Percentiles rank a stretch among this genome's conserved stretches.
Evolutionary conservation across 2,329 filamentous ascomycete genomes (phyloP).

Genomic region (Onygenales sp.): DNA sequence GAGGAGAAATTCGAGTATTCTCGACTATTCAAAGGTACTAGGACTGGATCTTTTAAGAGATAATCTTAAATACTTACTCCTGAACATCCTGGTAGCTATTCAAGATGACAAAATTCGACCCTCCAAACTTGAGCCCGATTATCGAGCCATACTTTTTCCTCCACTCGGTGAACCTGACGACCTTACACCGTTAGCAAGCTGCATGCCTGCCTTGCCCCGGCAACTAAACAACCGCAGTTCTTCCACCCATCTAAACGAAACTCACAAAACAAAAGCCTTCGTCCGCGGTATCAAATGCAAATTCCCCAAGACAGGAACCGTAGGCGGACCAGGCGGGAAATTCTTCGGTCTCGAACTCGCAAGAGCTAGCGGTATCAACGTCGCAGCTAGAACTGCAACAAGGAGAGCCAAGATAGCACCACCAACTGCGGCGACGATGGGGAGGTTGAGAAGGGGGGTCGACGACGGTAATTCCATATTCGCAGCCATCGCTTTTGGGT

Average conservation of each 20-base stretch:
- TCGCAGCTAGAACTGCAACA: not conserved
- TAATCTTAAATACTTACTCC: not conserved
- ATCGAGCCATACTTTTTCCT: constrained; percentile 9
- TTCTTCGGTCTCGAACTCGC: not conserved
- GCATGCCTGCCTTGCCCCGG: not conserved
- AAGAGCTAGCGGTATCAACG: not conserved
- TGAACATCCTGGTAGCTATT: constrained; percentile 8
- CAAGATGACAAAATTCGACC: constrained; percentile 10
- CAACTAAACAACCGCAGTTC: not conserved
- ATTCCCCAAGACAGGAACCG: not conserved
- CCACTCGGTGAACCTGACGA: constrained; percentile 9
- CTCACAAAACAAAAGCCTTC: not conserved
- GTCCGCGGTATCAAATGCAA: not conserved
- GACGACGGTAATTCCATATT: no score
- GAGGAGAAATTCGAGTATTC: no score
- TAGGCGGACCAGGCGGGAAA: not conserved
- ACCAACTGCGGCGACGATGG: no score
- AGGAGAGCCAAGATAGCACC: not conserved
- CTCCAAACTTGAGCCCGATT: constrained; percentile 9
- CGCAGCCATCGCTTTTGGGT: no score
- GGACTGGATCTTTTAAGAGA: no score
- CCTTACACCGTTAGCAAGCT: not conserved
- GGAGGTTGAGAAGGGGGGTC: no score
- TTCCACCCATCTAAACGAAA: not conserved
- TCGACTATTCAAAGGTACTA: no score